Percentiles rank a stretch among this genome's conserved stretches.
phyloP scores from a whole-genome alignment of 345 rosid genomes.

The Barbarea vulgaris region DNA sequence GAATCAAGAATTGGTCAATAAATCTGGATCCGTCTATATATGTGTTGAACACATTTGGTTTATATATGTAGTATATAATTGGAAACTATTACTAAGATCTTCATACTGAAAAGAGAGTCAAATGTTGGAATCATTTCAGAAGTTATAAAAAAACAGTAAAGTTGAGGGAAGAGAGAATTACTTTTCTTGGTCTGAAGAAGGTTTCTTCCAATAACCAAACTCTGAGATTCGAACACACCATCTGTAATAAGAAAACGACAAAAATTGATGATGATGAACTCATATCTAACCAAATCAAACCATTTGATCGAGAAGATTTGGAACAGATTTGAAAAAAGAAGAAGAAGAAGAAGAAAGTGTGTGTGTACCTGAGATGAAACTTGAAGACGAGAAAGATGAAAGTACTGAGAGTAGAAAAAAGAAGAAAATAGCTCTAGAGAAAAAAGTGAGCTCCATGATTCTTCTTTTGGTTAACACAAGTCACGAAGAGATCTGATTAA shows the following conservation, averaged over 20 bases:
- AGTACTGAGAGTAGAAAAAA: constrained; percentile 41
- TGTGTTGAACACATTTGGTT: too few relatives aligned
- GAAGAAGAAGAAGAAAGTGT: neutral
- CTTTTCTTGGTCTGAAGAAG: constrained; percentile 80
- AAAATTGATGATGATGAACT: neutral
- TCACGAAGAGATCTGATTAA: constrained; percentile 33
- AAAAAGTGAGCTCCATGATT: constrained; percentile 39
- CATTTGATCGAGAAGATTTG: neutral
- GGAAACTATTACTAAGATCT: constrained; percentile 5
- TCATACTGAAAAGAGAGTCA: neutral
- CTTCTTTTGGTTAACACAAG: neutral
- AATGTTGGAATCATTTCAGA: neutral
- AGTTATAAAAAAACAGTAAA: neutral
- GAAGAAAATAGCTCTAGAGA: constrained; percentile 34
- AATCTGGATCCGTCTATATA: constrained; percentile 21
- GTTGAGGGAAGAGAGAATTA: constrained; percentile 1
- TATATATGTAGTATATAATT: too few relatives aligned
- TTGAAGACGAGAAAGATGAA: constrained; percentile 42
- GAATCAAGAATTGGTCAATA: neutral
- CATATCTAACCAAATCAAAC: constrained; percentile 8
- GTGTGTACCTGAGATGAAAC: constrained; percentile 62
- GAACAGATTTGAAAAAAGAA: neutral
- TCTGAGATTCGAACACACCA: constrained; percentile 52
- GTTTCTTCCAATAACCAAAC: constrained; percentile 52
- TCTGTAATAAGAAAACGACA: constrained; percentile 49